phyloP scores from a whole-genome alignment of 208 protist genomes.

The Trypanosoma avium region DNA sequence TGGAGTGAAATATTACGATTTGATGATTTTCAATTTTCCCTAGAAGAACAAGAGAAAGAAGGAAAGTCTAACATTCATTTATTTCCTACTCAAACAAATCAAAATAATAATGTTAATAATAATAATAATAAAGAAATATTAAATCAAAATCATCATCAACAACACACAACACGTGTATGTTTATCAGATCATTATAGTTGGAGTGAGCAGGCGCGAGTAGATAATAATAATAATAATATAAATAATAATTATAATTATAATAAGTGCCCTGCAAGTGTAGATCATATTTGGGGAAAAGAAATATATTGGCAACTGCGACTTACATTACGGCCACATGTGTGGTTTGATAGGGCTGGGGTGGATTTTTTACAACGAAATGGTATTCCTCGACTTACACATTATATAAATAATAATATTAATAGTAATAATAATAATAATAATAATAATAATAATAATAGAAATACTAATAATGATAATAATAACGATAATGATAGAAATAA shows the following conservation, averaged over 20 bases:
- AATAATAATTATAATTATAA: too few species aligned
- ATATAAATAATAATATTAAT: too few species aligned
- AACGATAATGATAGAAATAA: too few species aligned
- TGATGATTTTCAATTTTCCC: background rate
- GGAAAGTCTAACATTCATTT: background rate
- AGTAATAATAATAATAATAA: too few species aligned
- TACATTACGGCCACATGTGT: conserved; percentile 5
- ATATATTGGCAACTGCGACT: conserved; percentile 24
- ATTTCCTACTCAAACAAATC: too few species aligned
- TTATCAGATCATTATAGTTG: conserved; percentile 28
- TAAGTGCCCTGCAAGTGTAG: conserved; percentile 24
- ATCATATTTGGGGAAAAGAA: conserved; percentile 22
- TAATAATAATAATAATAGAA: too few species aligned
- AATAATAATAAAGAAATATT: too few species aligned
- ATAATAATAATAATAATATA: too few species aligned
- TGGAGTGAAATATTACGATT: conserved; percentile 28
- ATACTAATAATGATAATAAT: too few species aligned
- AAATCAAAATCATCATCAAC: too few species aligned
- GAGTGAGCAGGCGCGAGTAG: conserved; percentile 26
- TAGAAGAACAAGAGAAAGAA: background rate
- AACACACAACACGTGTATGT: conserved; percentile 18
- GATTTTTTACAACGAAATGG: conserved; percentile 19
- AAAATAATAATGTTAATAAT: too few species aligned
- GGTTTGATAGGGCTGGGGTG: conserved; percentile 16
- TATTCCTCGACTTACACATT: background rate